Evolutionary conservation across 2,329 filamentous ascomycete genomes (phyloP).

Genomic region (Venturia asperata): DNA sequence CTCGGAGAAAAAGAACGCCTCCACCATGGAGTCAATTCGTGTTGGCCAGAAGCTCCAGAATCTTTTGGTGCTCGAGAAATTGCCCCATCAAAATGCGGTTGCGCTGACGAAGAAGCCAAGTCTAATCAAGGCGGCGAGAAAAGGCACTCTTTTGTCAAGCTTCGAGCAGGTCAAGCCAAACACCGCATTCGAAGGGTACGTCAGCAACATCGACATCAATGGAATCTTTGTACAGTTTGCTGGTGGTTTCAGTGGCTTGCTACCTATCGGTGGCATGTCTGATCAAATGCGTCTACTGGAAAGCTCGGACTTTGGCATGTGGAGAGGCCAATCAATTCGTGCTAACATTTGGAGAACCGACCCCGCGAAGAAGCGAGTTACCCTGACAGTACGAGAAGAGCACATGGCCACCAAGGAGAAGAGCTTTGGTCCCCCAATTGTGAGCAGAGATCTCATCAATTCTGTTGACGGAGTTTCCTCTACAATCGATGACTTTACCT

Average conservation of each 20-base stretch:
- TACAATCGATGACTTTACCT: constrained; percentile 62
- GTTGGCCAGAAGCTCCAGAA: constrained; percentile 77
- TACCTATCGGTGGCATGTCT: constrained; percentile 72
- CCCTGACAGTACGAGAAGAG: constrained; percentile 52
- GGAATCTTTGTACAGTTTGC: constrained; percentile 87
- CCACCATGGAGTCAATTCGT: constrained; percentile 70
- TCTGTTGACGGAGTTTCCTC: constrained; percentile 58
- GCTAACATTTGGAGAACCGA: constrained; percentile 69
- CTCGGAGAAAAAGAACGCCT: constrained; percentile 67
- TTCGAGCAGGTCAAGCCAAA: constrained; percentile 68
- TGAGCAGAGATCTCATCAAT: constrained; percentile 43
- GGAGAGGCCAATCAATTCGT: constrained; percentile 66
- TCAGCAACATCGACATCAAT: constrained; percentile 74
- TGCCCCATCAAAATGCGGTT: constrained; percentile 67
- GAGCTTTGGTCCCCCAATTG: constrained; percentile 26
- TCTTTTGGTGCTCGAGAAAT: constrained; percentile 80
- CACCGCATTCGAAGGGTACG: constrained; percentile 65
- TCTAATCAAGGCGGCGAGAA: constrained; percentile 66
- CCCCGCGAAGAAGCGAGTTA: constrained; percentile 60
- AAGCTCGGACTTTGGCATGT: constrained; percentile 69
- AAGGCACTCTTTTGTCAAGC: constrained; percentile 61
- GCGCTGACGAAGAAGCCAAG: constrained; percentile 76
- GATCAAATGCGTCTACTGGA: constrained; percentile 52
- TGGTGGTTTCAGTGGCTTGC: constrained; percentile 65
- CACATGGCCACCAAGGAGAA: constrained; percentile 34